These are phyloP conservation scores for Nematocida sp. DNA, from an alignment of 371 early-diverging fungal genomes.

Conservation along the genomic window DNA sequence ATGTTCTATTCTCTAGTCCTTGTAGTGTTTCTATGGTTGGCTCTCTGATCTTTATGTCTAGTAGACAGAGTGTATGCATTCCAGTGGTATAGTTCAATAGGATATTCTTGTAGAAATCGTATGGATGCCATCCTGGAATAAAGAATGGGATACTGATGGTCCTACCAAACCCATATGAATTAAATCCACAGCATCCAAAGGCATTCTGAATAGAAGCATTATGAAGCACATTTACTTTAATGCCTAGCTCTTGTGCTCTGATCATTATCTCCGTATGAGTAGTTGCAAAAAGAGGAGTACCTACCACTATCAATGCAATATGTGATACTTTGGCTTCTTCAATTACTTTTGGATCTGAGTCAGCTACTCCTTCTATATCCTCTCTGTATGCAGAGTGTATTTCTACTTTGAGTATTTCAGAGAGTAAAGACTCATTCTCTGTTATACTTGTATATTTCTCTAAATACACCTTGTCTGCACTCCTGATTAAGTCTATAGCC, in stretches of 20 bases:
- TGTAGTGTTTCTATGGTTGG: conserved; percentile 72
- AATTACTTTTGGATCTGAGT: conserved; percentile 68
- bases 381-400: conserved; percentile 83
- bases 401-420: conserved; percentile 75
- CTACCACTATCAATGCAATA: conserved; percentile 92
- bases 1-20: conserved; percentile 30
- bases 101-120: conserved; percentile 86
- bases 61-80: conserved; percentile 87
- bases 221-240: conserved; percentile 80
- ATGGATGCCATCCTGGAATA: conserved; percentile 85
- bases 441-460: conserved; percentile 96
- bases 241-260: conserved; percentile 76
- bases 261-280: conserved; percentile 93
- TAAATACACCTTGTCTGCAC: conserved; percentile 79
- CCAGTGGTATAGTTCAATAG: conserved; percentile 73
- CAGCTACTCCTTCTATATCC: conserved; percentile 84
- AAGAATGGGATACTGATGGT: conserved; percentile 96
- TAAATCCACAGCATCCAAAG: conserved; percentile 88
- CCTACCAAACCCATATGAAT: conserved; percentile 93
- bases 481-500: conserved; percentile 74
- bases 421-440: conserved; percentile 66
- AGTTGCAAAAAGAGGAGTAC: conserved; percentile 91
- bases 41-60: conserved; percentile 97
- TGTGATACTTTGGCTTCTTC: conserved; percentile 74
- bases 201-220: conserved; percentile 98